A percentile compares a stretch with the other conserved stretches of the same genome.
These are phyloP conservation scores for Cicer cuneatum DNA, from an alignment of 306 rosid species.

Conservation along the genomic window DNA sequence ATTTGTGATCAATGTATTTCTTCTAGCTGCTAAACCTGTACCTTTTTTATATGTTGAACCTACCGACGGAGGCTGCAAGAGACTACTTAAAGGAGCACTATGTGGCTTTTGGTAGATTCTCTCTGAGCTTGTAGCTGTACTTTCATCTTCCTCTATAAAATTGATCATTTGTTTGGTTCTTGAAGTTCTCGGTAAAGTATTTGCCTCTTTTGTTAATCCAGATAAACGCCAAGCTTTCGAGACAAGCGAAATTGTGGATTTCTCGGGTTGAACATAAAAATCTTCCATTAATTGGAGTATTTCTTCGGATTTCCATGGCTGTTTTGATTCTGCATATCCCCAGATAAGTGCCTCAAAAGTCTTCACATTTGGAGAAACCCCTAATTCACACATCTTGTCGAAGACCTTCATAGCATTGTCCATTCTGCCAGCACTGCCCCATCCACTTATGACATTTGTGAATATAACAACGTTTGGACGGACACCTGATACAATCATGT, in stretches of 20 bases:
- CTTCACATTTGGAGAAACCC: slow-evolving; percentile 70
- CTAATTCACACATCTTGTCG: slow-evolving; percentile 61
- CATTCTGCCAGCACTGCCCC: slow-evolving; percentile 76
- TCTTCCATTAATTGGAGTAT: slow-evolving; percentile 66
- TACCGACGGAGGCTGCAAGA: slow-evolving; percentile 56
- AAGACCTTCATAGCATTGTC: slow-evolving; percentile 64
- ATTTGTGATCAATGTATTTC: slow-evolving; percentile 51
- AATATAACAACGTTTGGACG: slow-evolving; percentile 65
- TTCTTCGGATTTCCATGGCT: slow-evolving; percentile 75
- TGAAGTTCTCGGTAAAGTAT: too few species aligned
- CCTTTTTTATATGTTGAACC: slow-evolving; percentile 52
- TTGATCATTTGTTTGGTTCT: too few species aligned
- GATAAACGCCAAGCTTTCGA: slow-evolving; percentile 70
- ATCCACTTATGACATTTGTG: slow-evolving; percentile 73
- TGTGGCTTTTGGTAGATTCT: slow-evolving; percentile 52
- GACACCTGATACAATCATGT: slow-evolving; percentile 56
- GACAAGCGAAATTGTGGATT: slow-evolving; percentile 60
- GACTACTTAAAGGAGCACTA: slow-evolving; percentile 46
- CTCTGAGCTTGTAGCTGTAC: slow-evolving; percentile 38
- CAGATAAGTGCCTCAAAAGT: slow-evolving; percentile 76
- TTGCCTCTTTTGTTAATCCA: slow-evolving; percentile 59
- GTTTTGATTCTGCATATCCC: slow-evolving; percentile 70
- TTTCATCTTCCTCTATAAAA: too few species aligned
- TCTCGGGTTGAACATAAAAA: slow-evolving; percentile 59
- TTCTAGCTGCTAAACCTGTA: slow-evolving; percentile 52